Base-by-base conservation (phyloP, 1,284 basidiomycete genomes). In the Ceratobasidium sp. region DNA sequence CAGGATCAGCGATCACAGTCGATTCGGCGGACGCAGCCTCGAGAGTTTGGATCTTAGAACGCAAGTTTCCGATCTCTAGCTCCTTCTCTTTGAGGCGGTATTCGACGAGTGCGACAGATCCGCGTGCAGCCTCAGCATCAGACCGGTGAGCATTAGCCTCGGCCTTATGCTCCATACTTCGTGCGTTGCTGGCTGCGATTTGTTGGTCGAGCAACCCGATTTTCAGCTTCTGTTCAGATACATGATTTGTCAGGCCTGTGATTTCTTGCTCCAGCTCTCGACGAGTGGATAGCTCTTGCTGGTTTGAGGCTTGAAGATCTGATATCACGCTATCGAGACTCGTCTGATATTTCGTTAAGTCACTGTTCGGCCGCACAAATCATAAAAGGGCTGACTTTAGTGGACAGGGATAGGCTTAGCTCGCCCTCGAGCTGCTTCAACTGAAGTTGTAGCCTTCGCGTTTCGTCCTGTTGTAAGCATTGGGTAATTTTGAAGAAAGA, bases 31-130 rank as follows among this genome's bases (percentile, higher is more conserved):
- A 5, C 16, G 41, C 28, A 3, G 65, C 41, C 26, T 53, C 50
- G 8, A 57, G 39, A 5, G 28, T 12, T 23, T 45, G 65, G 10
- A 70, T 18, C 23, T 70, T 53, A 26, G 26, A 36, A 21, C 53
- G 52, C 52, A 57, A 32, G 14, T 28, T 26, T 45, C 41, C 28
- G 12, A 70, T 36, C 18, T 70, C 65, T 23, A 43, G 41, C 39
- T 70, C 65, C 52, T 58, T 70, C n/a, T 67, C 45, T 32, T 55
- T 67, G 45, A 70, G 28, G 9, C 53, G 52, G 34, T 41, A 10
- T 26, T 70, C 65, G 36, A 70, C 6, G 18, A 58, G 34, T n/a
- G 52, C 14, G 6, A 39, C n/a, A 0, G 53, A 57, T 14, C 41
- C 43, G 52, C 65, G 65, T 5, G 65, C 41, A 16, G 18, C 23